Conservation (phyloP, 2,329 filamentous ascomycete species). For the Orbilia javanica region DNA sequence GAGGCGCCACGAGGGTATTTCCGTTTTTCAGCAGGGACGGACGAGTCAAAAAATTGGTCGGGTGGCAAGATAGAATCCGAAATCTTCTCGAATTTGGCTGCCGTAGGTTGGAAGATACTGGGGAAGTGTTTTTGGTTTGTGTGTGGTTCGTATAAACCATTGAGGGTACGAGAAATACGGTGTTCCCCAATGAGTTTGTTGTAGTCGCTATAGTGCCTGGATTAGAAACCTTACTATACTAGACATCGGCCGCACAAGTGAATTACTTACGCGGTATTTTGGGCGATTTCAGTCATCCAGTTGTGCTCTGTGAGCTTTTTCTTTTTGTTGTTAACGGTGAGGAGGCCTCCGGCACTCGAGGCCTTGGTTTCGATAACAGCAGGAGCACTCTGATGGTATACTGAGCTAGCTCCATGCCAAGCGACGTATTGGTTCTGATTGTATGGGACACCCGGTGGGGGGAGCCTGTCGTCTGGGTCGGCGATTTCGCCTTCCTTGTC, state of each 20-base stretch:
- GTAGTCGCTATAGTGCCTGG: slow-evolving; percentile 23
- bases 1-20: slow-evolving; percentile 29
- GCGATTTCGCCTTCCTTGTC: slow-evolving; percentile 89
- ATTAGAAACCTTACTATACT: slow-evolving; percentile 4
- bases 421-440: slow-evolving; percentile 99
- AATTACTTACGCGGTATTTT: slow-evolving; percentile 39
- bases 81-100: slow-evolving; percentile 30
- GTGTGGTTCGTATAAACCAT: slow-evolving; percentile 51
- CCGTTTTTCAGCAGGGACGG: slow-evolving; percentile 1
- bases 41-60: slow-evolving; percentile 39
- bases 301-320: slow-evolving; percentile 52
- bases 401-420: slow-evolving; percentile 95
- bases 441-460: slow-evolving; percentile 80
- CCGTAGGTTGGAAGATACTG: slow-evolving; percentile 24
- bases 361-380: slow-evolving; percentile 79
- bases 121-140: slow-evolving; percentile 50
- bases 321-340: slow-evolving; percentile 55
- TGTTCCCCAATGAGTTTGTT: slow-evolving; percentile 43
- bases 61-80: slow-evolving; percentile 14
- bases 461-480: slow-evolving; percentile 85
- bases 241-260: background rate
- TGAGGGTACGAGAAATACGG: slow-evolving; percentile 18
- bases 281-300: slow-evolving; percentile 29
- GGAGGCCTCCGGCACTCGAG: slow-evolving; percentile 40
- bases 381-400: slow-evolving; percentile 87